Evolutionary conservation across 345 rosid genomes (phyloP).

Genomic region (Euphorbia peplus): DNA sequence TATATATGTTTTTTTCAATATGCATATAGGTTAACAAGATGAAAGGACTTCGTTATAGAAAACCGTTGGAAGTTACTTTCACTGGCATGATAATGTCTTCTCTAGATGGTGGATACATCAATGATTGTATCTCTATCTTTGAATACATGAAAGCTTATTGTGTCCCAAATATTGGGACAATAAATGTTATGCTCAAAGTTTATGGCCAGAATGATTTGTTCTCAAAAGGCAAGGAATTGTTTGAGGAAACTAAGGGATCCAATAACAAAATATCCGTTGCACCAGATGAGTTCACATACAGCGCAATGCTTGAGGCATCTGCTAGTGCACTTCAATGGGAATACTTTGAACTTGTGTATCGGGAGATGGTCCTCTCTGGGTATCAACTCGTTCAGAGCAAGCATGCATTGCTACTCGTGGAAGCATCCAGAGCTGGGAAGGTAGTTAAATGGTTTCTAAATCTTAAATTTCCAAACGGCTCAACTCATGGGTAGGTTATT

Average conservation of each 20-base stretch:
- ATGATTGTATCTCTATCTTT: constrained; percentile 67
- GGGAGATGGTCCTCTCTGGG: constrained; percentile 67
- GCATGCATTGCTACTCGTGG: constrained; percentile 50
- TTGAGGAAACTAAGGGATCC: constrained; percentile 49
- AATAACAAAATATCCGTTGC: constrained; percentile 24
- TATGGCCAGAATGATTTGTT: constrained; percentile 78
- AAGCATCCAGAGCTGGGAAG: constrained; percentile 87
- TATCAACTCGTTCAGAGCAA: constrained; percentile 67
- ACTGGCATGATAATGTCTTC: constrained; percentile 77
- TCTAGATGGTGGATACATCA: constrained; percentile 71
- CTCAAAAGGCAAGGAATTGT: constrained; percentile 72
- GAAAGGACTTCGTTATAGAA: constrained; percentile 50
- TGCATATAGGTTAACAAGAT: constrained; percentile 63
- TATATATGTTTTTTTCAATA: not conserved
- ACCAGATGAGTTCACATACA: constrained; percentile 71
- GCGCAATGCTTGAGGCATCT: constrained; percentile 85
- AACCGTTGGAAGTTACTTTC: constrained; percentile 75
- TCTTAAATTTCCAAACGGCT: not conserved
- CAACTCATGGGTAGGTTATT: constrained; percentile 3
- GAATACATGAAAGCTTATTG: constrained; percentile 64
- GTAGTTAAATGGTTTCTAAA: constrained; percentile 27
- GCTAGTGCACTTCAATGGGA: constrained; percentile 86
- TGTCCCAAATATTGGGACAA: constrained; percentile 75
- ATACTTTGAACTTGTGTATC: constrained; percentile 80
- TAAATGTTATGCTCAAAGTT: constrained; percentile 81